A percentile compares a stretch with the other conserved stretches of the same genome.
These are phyloP conservation scores for Halophytophthora polymorphica DNA, from an alignment of 352 stramenopile species.

Conservation along the genomic window DNA sequence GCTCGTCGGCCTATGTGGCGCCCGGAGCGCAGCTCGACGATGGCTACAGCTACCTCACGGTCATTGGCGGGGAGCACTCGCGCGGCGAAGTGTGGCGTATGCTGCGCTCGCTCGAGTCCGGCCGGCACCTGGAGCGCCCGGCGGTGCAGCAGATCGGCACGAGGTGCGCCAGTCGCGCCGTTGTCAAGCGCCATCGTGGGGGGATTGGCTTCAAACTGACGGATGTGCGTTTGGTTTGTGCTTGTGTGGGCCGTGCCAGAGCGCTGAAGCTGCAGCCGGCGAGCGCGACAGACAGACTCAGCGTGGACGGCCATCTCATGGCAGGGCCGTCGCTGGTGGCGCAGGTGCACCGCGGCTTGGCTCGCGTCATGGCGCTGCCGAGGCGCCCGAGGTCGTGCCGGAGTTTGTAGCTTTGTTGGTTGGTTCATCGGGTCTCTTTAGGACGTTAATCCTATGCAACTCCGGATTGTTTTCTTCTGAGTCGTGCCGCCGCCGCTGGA, in stretches of 20 bases:
- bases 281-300: constrained; percentile 6
- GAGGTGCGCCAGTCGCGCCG: too few relatives aligned
- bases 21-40: constrained; percentile 37
- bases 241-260: not conserved
- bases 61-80: constrained; percentile 21
- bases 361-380: constrained; percentile 7
- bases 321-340: constrained; percentile 12
- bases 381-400: constrained; percentile 1
- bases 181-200: too few relatives aligned
- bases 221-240: too few relatives aligned
- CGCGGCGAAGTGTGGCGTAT: constrained; percentile 23
- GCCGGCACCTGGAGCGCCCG: constrained; percentile 22
- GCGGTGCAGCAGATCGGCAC: constrained; percentile 27
- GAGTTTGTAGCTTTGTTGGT: constrained; percentile 3
- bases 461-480: constrained; percentile 57
- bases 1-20: constrained; percentile 33
- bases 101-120: constrained; percentile 32
- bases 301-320: constrained; percentile 13
- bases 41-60: constrained; percentile 40
- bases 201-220: too few relatives aligned
- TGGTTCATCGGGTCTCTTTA: too few relatives aligned
- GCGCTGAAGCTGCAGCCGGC: constrained; percentile 11
- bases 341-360: constrained; percentile 12
- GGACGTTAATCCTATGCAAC: too few relatives aligned
- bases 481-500: constrained; percentile 43